These are phyloP conservation scores for Yamadazyma membranifaciens DNA, from an alignment of 1,139 yeast genomes.

Conservation along the genomic window DNA sequence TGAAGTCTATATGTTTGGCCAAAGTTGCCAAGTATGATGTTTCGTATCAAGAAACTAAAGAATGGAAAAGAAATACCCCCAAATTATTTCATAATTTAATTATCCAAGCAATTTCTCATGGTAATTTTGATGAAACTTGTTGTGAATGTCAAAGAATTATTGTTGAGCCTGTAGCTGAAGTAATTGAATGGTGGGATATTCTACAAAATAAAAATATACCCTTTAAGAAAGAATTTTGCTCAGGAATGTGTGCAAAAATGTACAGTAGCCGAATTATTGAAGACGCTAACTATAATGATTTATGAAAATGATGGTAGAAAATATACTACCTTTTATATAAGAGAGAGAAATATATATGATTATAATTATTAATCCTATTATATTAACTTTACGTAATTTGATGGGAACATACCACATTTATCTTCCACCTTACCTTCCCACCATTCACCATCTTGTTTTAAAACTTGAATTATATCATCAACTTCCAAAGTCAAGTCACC, in stretches of 20 bases:
- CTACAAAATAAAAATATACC: constrained; percentile 39
- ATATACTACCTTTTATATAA: neutral
- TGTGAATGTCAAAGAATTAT: constrained; percentile 33
- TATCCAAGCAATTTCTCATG: constrained; percentile 38
- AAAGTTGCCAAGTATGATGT: constrained; percentile 42
- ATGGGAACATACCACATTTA: constrained; percentile 51
- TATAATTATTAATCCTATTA: constrained; percentile 6
- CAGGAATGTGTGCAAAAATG: constrained; percentile 33
- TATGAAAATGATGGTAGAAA: constrained; percentile 1
- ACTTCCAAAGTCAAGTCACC: constrained; percentile 51
- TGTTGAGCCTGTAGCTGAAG: constrained; percentile 44
- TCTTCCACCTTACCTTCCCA: constrained; percentile 60
- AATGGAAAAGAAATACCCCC: constrained; percentile 42
- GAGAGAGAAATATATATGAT: constrained; percentile 3
- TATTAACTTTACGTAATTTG: constrained; percentile 43
- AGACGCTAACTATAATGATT: constrained; percentile 4
- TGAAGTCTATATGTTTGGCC: constrained; percentile 35
- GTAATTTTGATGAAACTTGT: constrained; percentile 37
- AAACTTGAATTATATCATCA: constrained; percentile 49
- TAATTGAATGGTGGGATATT: constrained; percentile 49
- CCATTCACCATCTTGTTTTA: constrained; percentile 50
- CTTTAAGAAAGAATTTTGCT: constrained; percentile 39
- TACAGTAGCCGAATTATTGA: constrained; percentile 17
- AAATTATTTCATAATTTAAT: constrained; percentile 33
- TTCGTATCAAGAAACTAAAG: constrained; percentile 42